phyloP scores from a whole-genome alignment of 805 yeast species.

The Zygoascus ofunaensis region DNA sequence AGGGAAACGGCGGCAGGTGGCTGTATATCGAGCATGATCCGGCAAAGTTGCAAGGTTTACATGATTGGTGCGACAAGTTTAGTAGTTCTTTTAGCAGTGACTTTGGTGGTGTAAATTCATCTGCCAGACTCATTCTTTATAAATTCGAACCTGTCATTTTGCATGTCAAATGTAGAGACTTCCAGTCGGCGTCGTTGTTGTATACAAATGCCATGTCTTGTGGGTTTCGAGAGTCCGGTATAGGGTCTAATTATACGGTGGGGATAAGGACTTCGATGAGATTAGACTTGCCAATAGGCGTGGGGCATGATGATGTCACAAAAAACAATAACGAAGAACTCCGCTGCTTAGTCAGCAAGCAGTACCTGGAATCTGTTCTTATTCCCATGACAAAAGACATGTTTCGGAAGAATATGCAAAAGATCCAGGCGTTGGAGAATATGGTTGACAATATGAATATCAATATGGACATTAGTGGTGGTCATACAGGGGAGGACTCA shows the following conservation, averaged over 20 bases:
- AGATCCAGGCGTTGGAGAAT: conserved; percentile 38
- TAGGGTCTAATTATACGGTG: conserved; percentile 67
- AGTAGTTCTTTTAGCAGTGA: conserved; percentile 10
- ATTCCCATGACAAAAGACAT: conserved; percentile 51
- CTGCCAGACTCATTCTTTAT: conserved; percentile 47
- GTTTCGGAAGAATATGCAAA: conserved; percentile 55
- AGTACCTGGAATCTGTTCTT: conserved; percentile 42
- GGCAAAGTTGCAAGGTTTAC: conserved; percentile 29
- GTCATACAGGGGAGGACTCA: background rate
- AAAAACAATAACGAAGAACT: too few relatives aligned
- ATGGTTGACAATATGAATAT: conserved; percentile 2
- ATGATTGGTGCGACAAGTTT: conserved; percentile 24
- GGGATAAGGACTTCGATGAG: conserved; percentile 68
- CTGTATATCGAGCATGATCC: conserved; percentile 66
- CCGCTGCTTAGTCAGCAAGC: conserved; percentile 45
- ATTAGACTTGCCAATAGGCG: conserved; percentile 69
- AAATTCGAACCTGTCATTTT: conserved; percentile 80
- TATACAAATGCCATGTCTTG: conserved; percentile 70
- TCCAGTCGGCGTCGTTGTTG: conserved; percentile 47
- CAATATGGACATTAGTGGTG: background rate
- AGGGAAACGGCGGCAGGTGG: conserved; percentile 83
- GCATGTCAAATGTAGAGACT: conserved; percentile 70
- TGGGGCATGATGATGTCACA: conserved; percentile 28
- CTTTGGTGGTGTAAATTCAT: background rate
- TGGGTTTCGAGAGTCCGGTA: conserved; percentile 83